Conservation (phyloP, 2,329 filamentous ascomycete species). For the Fusarium chuoi region DNA sequence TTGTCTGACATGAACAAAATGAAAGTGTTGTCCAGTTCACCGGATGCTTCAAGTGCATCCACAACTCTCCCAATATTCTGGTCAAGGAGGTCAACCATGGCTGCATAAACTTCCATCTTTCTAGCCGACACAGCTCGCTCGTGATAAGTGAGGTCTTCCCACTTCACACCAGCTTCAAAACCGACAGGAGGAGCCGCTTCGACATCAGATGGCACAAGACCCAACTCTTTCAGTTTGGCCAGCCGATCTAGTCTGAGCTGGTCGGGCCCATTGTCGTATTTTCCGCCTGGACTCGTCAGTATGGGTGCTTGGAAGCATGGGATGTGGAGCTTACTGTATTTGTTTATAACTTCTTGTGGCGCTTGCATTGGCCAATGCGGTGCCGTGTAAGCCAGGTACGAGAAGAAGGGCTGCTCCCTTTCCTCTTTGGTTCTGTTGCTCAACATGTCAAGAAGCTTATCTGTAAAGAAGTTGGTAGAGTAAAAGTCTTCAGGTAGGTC, state of each 20-base stretch:
- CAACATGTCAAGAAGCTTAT: conserved; percentile 62
- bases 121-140: conserved; percentile 23
- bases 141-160: conserved; percentile 26
- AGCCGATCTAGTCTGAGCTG: conserved; percentile 43
- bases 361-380: conserved; percentile 21
- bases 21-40: conserved; percentile 64
- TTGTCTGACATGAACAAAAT: conserved; percentile 66
- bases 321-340: not conserved
- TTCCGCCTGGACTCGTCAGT: not conserved
- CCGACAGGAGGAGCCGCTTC: conserved; percentile 49
- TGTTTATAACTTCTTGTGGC: not conserved
- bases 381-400: conserved; percentile 1
- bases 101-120: conserved; percentile 61
- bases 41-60: conserved; percentile 58
- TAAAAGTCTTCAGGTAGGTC: conserved; percentile 61
- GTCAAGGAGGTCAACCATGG: conserved; percentile 67
- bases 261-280: conserved; percentile 58
- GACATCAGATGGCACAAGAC: not conserved
- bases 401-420: conserved; percentile 13
- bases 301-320: accelerated
- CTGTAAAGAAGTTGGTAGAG: conserved; percentile 61
- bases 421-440: conserved; percentile 47
- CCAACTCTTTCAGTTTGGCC: conserved; percentile 30
- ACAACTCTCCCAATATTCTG: conserved; percentile 63
- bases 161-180: conserved; percentile 24